Conservation (phyloP, 2,329 filamentous ascomycete genomes). For the Penicillium sp. region DNA sequence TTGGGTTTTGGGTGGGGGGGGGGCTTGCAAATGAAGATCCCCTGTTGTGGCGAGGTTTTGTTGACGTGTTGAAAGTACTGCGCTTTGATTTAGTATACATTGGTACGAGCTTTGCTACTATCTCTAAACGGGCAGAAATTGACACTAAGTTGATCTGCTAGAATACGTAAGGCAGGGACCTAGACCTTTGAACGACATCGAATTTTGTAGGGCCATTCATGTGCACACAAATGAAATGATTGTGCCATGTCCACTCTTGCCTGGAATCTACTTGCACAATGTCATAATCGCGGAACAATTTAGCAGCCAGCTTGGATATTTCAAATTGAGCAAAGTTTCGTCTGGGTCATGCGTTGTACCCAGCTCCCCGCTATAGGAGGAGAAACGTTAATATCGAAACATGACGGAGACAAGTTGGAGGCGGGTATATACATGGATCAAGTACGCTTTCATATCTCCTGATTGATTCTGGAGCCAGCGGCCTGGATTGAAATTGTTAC, state of each 20-base stretch:
- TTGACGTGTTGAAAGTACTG: no score
- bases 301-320: constrained; percentile 15
- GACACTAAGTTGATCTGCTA: no score
- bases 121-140: no score
- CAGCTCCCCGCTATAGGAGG: constrained; percentile 10
- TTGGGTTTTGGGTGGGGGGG: no score
- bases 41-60: no score
- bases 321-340: constrained; percentile 20
- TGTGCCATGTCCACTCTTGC: constrained; percentile 13
- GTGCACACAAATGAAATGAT: constrained; percentile 7
- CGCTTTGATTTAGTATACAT: no score
- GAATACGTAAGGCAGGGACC: neutral
- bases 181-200: constrained; percentile 1
- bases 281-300: constrained; percentile 15
- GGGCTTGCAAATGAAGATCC: no score
- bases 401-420: neutral
- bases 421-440: constrained; percentile 19
- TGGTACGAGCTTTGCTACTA: no score
- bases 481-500: constrained; percentile 28
- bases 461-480: constrained; percentile 22
- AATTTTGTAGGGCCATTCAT: constrained; percentile 11
- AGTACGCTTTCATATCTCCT: constrained; percentile 6
- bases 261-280: constrained; percentile 11
- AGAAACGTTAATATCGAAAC: neutral
- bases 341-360: constrained; percentile 18